Base-by-base conservation (phyloP, 2,329 filamentous ascomycete genomes). In the Diplodia intermedia region DNA sequence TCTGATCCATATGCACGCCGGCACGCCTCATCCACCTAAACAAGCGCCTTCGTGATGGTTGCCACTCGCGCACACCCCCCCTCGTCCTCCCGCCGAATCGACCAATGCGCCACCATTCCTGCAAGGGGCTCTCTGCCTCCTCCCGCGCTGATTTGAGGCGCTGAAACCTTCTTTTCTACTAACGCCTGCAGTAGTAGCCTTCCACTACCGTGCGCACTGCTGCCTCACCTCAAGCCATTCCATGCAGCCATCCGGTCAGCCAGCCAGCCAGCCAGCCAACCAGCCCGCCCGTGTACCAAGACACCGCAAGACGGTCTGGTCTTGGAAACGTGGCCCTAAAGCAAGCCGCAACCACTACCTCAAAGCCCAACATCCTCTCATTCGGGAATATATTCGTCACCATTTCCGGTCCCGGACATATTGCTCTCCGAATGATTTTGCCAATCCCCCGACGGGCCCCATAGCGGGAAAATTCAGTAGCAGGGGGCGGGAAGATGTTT, bases 11-110 rank as follows among this genome's bases (percentile, higher is more conserved):
- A 8, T 20, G 53, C 53, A 5, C 53, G 36, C 36, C 36, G 11
- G 8, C 31, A 36, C 53, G 26, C 9, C 26, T 33, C n/a, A 20
- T 20, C 31, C 8, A 20, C 29, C 53, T 55, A 36, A 50, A 36
- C 57, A 50, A 62, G 57, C 40, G 57, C 23, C 14, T 31, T 63
- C 60, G 60, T 49, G 60, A 63, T 63, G 60, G 29, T 63, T 29
- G 60, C 60, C 60, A 53, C 47, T 33, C 14, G 26, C 55, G 53
- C 38, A 29, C 20, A 11, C 40, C 43, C 31, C 29, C 18, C 60
- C 12, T 11, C 31, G 2, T 11, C 54, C 20, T 56, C 40, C 15
- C 29, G n/a, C 29, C 18, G n/a, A 12, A 31, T 29, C n/a, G n/a
- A 9, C n/a, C 33, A 23, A 52, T 36, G n/a, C 31, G 43, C 47